Evolutionary conservation across 2,329 filamentous ascomycete genomes (phyloP).

Genomic region (Aspergillus sp.): DNA sequence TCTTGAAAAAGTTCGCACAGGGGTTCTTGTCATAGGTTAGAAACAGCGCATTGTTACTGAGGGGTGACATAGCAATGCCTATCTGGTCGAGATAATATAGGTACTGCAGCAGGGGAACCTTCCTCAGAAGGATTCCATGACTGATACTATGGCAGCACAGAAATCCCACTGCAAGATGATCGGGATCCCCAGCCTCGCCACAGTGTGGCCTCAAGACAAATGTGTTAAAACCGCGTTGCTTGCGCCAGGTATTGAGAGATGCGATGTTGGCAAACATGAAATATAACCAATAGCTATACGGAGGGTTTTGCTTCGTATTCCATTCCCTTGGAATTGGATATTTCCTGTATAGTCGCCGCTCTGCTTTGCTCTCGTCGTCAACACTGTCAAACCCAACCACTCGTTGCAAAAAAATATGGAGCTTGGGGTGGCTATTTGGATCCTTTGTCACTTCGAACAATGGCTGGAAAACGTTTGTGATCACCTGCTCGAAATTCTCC

Average conservation of each 20-base stretch:
- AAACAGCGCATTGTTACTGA: constrained; percentile 97
- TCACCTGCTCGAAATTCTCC: constrained; percentile 85
- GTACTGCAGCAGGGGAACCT: constrained; percentile 93
- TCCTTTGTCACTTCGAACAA: constrained; percentile 92
- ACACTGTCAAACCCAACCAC: constrained; percentile 98
- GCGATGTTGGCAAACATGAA: constrained; percentile 93
- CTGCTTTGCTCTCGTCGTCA: constrained; percentile 96
- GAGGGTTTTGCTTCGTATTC: constrained; percentile 91
- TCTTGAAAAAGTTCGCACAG: constrained; percentile 91
- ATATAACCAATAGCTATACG: constrained; percentile 99
- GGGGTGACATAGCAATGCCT: constrained; percentile 97
- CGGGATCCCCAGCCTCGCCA: constrained; percentile 93
- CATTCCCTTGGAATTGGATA: constrained; percentile 88
- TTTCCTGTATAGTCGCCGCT: constrained; percentile 91
- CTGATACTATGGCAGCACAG: constrained; percentile 96
- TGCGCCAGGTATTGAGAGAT: constrained; percentile 89
- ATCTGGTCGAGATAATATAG: constrained; percentile 98
- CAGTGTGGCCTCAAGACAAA: constrained; percentile 92
- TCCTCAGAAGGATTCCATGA: constrained; percentile 87
- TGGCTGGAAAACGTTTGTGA: constrained; percentile 89
- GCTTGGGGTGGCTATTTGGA: constrained; percentile 81
- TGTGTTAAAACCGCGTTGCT: constrained; percentile 90
- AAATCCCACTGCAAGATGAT: constrained; percentile 88
- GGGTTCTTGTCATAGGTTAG: constrained; percentile 96
- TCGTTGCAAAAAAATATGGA: constrained; percentile 90